Base-by-base conservation (phyloP, 2,329 filamentous ascomycete species). In the Canariomyces notabilis region DNA sequence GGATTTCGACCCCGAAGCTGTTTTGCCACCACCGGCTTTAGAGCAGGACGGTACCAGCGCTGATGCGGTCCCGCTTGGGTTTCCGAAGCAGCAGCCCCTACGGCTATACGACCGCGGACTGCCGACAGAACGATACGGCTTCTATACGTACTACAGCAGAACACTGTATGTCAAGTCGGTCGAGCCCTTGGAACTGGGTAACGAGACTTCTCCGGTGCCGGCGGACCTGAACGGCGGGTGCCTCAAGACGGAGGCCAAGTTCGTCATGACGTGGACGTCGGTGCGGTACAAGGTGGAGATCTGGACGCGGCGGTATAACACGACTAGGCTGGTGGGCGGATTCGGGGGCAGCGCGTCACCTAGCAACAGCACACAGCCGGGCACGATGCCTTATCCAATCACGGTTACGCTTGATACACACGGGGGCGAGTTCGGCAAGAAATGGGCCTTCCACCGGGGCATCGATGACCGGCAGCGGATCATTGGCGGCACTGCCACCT, bases 141-240 rank as follows among this genome's bases (percentile, higher is more conserved):
- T 96, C 68, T 96, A 95, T 69, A 87, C 79, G 1, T 94, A 95
- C 71, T 97, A 87, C 65, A 83, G 89, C 67, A 87, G 89, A 54
- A 85, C 84, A 7, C 87, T 95, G 53, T 95, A 91, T 70, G 73
- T 95, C 51, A 80, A 82, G 56, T 82, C 80, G 14, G 68, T 74
- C 9, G 32, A 42, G 15, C 16, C 42, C 23, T 34, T 44, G 19
- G 36, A 47, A 20, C 26, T 21, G 4, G 42, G 21, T 23, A 16
- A 42, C 31, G 43, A 39, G 31, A 16, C 20, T 14, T 16, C n/a
- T 12, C 61, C 68, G n/a, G 62, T 61, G 2, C 66, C 72, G 1
- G 66, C 71, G 20, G 80, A 83, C 54, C 57, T 68, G 37, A 66
- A 78, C 50, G 80, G 81, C 32, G 81, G 81, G 7, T 67, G 75